phyloP scores from a whole-genome alignment of 2,329 filamentous ascomycete species.

The Atkinsonella texensis region DNA sequence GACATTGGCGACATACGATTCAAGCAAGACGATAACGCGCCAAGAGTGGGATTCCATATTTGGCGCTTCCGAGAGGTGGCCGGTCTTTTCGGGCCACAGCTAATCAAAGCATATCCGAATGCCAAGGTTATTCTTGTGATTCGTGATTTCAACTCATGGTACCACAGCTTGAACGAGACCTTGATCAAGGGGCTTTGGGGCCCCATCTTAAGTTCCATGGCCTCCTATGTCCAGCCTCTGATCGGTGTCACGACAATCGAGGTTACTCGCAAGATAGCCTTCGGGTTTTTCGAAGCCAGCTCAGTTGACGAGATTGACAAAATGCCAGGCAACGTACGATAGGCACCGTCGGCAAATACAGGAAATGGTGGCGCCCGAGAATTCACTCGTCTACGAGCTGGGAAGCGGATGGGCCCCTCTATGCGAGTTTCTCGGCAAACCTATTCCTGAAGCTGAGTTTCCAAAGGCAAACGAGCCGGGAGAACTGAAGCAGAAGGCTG shows the following conservation, averaged over 20 bases:
- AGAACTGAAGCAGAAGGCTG: not conserved
- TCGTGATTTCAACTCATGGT: slow-evolving; percentile 21
- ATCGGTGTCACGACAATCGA: slow-evolving; percentile 19
- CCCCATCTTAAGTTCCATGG: slow-evolving; percentile 9
- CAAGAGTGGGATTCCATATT: slow-evolving; percentile 22
- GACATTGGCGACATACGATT: slow-evolving; percentile 14
- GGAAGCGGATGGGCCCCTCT: slow-evolving; percentile 25
- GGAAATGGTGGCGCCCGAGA: slow-evolving; percentile 14
- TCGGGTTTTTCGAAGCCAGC: slow-evolving; percentile 16
- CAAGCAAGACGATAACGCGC: slow-evolving; percentile 14
- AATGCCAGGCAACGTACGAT: slow-evolving; percentile 16
- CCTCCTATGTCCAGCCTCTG: slow-evolving; percentile 15
- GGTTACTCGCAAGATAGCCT: slow-evolving; percentile 14
- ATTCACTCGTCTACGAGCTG: slow-evolving; percentile 20
- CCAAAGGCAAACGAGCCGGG: slow-evolving; percentile 20
- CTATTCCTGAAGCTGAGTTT: slow-evolving; percentile 19
- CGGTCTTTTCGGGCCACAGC: slow-evolving; percentile 14
- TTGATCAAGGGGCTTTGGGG: slow-evolving; percentile 15
- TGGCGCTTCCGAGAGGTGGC: slow-evolving; percentile 19
- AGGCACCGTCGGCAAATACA: slow-evolving; percentile 17
- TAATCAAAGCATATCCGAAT: slow-evolving; percentile 20
- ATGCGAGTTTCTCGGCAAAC: slow-evolving; percentile 23
- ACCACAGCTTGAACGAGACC: slow-evolving; percentile 18
- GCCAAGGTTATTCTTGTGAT: slow-evolving; percentile 22
- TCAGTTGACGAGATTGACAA: slow-evolving; percentile 11